These are phyloP conservation scores for Psophocarpus tetragonolobus DNA, from an alignment of 306 rosid species.

Conservation along the genomic window DNA sequence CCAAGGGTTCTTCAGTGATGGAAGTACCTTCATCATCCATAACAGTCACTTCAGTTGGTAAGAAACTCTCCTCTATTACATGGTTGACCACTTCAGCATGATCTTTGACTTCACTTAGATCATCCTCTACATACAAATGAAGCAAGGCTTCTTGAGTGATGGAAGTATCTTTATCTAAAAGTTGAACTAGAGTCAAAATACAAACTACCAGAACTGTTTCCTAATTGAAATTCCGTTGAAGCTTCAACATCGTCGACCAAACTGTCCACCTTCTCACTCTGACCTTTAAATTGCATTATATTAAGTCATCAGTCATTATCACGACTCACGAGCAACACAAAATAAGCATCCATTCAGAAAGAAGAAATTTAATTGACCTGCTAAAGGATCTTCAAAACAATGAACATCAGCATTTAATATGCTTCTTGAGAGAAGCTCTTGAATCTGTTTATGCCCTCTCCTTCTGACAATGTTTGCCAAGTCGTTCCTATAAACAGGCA, in stretches of 20 bases:
- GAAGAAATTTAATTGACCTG: slow-evolving; percentile 54
- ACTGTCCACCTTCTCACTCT: slow-evolving; percentile 46
- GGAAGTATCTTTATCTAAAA: slow-evolving; percentile 27
- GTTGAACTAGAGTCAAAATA: slow-evolving; percentile 22
- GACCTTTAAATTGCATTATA: slow-evolving; percentile 63
- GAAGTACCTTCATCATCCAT: slow-evolving; percentile 31
- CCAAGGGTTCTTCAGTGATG: slow-evolving; percentile 28
- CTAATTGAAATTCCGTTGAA: slow-evolving; percentile 15
- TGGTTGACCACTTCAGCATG: slow-evolving; percentile 38
- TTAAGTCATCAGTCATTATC: slow-evolving; percentile 46
- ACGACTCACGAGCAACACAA: slow-evolving; percentile 17
- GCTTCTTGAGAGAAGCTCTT: slow-evolving; percentile 60
- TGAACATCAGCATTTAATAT: slow-evolving; percentile 26
- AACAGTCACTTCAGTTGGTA: slow-evolving; percentile 28
- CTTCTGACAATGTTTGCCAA: slow-evolving; percentile 91
- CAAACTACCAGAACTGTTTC: slow-evolving; percentile 24
- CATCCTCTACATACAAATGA: slow-evolving; percentile 21
- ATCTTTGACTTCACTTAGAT: slow-evolving; percentile 18
- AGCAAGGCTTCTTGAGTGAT: slow-evolving; percentile 28
- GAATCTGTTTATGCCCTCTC: slow-evolving; percentile 76
- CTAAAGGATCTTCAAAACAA: slow-evolving; percentile 32
- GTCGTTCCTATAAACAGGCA: slow-evolving; percentile 56
- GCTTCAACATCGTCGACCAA: slow-evolving; percentile 2
- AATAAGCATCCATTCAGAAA: slow-evolving; percentile 14
- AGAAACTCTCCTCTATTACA: slow-evolving; percentile 35